Evolutionary conservation across 768 basidiomycete species (phyloP).

Genomic region (Lanmaoa rubissima): DNA sequence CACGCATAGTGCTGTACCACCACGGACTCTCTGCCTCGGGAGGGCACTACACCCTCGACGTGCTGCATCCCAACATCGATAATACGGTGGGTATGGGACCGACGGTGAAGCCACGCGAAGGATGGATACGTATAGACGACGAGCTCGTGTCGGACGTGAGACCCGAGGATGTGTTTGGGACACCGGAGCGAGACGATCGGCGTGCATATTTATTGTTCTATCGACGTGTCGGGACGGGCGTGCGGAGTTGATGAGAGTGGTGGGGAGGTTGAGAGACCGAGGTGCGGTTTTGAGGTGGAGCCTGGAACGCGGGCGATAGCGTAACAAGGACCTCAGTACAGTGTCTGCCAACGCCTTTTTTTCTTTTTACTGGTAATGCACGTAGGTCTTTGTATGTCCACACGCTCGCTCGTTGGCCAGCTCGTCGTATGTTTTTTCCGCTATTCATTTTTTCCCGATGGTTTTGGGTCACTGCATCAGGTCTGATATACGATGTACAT

Average conservation of each 20-base stretch:
- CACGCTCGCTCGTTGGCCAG: no score
- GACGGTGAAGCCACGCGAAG: slow-evolving; percentile 44
- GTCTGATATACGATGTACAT: no score
- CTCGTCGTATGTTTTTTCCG: no score
- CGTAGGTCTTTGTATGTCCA: no score
- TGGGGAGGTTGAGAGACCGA: not conserved
- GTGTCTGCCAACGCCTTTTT: no score
- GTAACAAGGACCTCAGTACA: no score
- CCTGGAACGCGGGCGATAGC: no score
- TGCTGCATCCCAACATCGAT: slow-evolving; percentile 71
- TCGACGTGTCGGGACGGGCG: slow-evolving; percentile 45
- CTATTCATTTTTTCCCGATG: no score
- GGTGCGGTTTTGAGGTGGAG: not conserved
- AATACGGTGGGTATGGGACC: slow-evolving; percentile 25
- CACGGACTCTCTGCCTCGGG: slow-evolving; percentile 89
- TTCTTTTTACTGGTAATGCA: no score
- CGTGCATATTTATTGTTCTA: slow-evolving; percentile 91
- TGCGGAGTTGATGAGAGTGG: slow-evolving; percentile 14
- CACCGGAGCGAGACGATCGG: slow-evolving; percentile 52
- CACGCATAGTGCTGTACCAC: slow-evolving; percentile 75
- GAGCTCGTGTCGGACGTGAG: slow-evolving; percentile 77
- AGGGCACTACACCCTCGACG: slow-evolving; percentile 94
- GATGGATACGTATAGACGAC: slow-evolving; percentile 94
- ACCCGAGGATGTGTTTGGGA: slow-evolving; percentile 68
- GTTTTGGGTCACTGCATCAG: no score